Evolutionary conservation across 495 filamentous ascomycete genomes (phyloP), one percentile per base, ranked within the genome.

Genomic region (Hyaloscypha bicolor): DNA sequence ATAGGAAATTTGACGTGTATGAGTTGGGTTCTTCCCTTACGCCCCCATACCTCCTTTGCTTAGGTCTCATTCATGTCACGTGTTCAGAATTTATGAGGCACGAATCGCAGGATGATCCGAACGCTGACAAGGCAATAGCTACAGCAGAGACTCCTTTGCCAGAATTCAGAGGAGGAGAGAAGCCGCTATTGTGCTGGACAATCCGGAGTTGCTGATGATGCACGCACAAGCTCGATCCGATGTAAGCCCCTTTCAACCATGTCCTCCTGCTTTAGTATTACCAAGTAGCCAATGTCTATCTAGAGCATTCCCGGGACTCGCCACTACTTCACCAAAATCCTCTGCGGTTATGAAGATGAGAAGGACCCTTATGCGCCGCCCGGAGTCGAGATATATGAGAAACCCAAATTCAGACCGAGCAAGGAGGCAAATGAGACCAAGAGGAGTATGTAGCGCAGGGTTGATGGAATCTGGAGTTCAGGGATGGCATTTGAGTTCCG

Each of bases 141-240:
- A 71, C 37, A 55, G 65, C 29, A 70, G 70, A 39, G 62, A 64
- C 22, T 37, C 63, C 1, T 72, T 69, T 45, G 66, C 63, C 25
- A 48, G 22, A 8, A 42, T 55, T 19, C 78, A 83, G 64, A 73
- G 73, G 12, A 79, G 80, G 3, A 72, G 78, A 42, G 69, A 77
- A 31, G 83, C 83, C 35, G 72, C 78, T 19, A 70, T 79, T 25
- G 78, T 82, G 31, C 73, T 86, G 0, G 79, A 83, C 57, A 81
- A 69, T 57, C 83, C 83, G 1, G 84, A 86, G 65, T 67, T 83
- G 62, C 72, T 86, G 30, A 83, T 83, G 78, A 85, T 85, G 81
- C 78, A 81, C 32, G 78, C 83, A 16, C 75, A 82, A 62, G 74
- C 77, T 42, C 78, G 79, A 42, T 77, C 73, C 57, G 77, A 81